Evolutionary conservation across 2,329 filamentous ascomycete species (phyloP), one percentile per base, ranked within the genome.

Genomic region (Graphium sp.): DNA sequence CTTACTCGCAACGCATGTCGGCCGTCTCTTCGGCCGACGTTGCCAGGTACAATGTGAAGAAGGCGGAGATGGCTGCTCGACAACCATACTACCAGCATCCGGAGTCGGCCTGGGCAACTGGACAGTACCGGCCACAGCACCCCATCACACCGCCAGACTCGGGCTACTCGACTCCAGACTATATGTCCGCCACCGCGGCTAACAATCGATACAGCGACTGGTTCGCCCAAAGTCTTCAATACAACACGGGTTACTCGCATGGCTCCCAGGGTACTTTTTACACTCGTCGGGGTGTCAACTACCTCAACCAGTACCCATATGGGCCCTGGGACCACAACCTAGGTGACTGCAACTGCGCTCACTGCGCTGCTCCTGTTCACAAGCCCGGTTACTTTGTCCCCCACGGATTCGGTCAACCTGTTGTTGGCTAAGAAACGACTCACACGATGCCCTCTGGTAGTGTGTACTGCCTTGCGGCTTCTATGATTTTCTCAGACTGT

Each of bases 131-230:
- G 28, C 31, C 24, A 10, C 31, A 47, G 9, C 56, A 58, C 26
- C 64, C 64, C 6, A 47, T 71, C 32, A 71, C 67, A 0, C 67
- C 67, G 3, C 67, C 67, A 2, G 67, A 72, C 36, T 72, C 67
- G 13, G 67, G 67, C 5, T 72, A 72, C 32, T 65, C 66, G 24
- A 73, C 66, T 1, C 67, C 67, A 5, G 66, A 72, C 38, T 67
- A 70, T 36, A 50, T 56, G 44, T 69, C 66, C 23, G 61, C 66
- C 4, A 55, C 64, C 0, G 61, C 64, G 1, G 55, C 56, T 37
- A 69, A 68, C 31, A 51, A 58, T 14, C 61, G 56, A 20, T 71
- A 71, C 45, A 61, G 65, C 16, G 66, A 72, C 24, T 72, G 62
- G 62, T 68, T 71, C 34, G 49, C 53, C 7, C 53, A 59, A 33